phyloP scores from a whole-genome alignment of 495 filamentous ascomycete genomes.

The Apiosordaria backusii region DNA sequence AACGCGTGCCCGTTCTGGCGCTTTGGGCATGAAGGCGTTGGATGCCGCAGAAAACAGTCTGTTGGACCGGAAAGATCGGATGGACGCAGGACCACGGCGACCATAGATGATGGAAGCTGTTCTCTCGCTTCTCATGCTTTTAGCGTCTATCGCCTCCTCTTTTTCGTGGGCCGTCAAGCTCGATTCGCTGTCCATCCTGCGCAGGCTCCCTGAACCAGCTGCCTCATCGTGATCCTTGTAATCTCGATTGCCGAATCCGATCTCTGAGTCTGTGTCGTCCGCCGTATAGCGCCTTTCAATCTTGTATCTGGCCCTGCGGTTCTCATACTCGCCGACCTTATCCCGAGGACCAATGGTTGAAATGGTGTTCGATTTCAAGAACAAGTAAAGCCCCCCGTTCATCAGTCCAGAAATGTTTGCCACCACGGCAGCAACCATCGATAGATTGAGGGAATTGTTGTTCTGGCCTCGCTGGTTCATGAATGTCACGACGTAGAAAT shows the following conservation, averaged over 20 bases:
- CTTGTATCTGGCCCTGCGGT: constrained; percentile 34
- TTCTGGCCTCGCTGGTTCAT: constrained; percentile 22
- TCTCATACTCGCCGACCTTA: constrained; percentile 42
- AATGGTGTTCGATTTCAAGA: constrained; percentile 44
- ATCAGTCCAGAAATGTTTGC: constrained; percentile 48
- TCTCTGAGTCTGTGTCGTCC: constrained; percentile 19
- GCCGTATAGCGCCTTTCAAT: constrained; percentile 21
- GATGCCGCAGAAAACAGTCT: constrained; percentile 29
- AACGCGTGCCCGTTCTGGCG: constrained; percentile 32
- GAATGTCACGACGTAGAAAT: constrained; percentile 40
- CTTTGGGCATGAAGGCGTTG: constrained; percentile 23
- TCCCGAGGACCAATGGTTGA: constrained; percentile 40
- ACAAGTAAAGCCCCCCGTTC: constrained; percentile 48
- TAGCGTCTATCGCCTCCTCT: constrained; percentile 19
- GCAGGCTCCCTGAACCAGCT: constrained; percentile 23
- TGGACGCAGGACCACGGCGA: constrained; percentile 27
- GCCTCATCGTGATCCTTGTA: constrained; percentile 20
- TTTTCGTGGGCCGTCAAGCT: constrained; percentile 30
- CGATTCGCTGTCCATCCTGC: constrained; percentile 35
- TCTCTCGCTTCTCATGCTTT: constrained; percentile 16
- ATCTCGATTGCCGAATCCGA: constrained; percentile 24
- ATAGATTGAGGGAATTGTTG: constrained; percentile 33
- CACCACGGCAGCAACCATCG: constrained; percentile 47
- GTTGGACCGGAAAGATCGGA: constrained; percentile 36
- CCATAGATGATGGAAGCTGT: constrained; percentile 17